Base-by-base conservation (phyloP, 2,329 filamentous ascomycete species). In the Sarocladiaceae sp. region DNA sequence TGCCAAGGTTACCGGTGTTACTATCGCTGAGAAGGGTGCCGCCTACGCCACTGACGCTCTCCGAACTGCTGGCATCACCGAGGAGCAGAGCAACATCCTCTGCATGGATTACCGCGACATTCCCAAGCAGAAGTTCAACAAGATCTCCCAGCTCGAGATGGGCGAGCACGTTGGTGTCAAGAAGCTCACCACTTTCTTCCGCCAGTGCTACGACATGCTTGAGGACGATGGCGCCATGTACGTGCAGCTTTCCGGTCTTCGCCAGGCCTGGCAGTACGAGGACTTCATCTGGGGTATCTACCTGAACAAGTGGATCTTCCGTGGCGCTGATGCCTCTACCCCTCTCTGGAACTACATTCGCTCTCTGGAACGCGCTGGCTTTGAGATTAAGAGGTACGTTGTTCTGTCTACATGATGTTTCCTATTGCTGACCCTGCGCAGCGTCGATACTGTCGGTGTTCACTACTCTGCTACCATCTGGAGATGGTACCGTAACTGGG, bases 221-320 rank as follows among this genome's bases (percentile, higher is more conserved):
- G 90, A 97, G 56, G 94, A 97, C 60, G 91, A 97, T 60, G 94
- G 94, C 69, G 83, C 90, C 59, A 96, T 97, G 78, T 97, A 94
- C 82, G 80, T 97, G 55, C 94, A 97, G 72, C 91, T 95, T 62
- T 91, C 93, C 62, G 94, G 94, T 74, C 82, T 99, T 56, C 87
- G 94, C 62, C 95, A 95, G 77, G 78, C 81, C 58, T 97, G 94
- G 94, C 94, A 97, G 72, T 97, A 96, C 66, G 92, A 97, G 78
- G 93, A 97, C 74, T 82, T 97, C 50, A 88, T 93, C 70, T 97
- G 94, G 94, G 94, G 94, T 68, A 81, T 97, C 44, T 97, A 97
- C 82, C 96, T 97, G 91, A 97, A 97, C 86, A 97, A 96, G 78
- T 96, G 97, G 73, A 80, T 97, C 70, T 97, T 97, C 82, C 94